Percentiles rank a stretch among this genome's conserved stretches.
Conservation (phyloP, 106 monocot species). For the Apostasia ramifera region DNA sequence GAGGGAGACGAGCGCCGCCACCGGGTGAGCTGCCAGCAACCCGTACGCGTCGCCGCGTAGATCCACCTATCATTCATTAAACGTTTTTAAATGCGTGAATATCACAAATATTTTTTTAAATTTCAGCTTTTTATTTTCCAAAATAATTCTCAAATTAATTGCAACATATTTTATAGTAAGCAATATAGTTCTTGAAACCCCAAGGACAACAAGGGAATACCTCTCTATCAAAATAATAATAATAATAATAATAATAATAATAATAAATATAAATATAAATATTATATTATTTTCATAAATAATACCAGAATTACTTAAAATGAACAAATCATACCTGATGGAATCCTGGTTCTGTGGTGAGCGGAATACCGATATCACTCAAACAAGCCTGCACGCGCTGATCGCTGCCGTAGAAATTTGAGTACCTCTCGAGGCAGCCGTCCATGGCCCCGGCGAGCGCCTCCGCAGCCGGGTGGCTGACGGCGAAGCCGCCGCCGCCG, state of each 20-base stretch:
- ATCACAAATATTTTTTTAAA: too few relatives aligned
- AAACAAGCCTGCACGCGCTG: slow-evolving; percentile 69
- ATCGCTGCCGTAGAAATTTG: slow-evolving; percentile 57
- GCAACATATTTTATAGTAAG: too few relatives aligned
- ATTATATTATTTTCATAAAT: background rate
- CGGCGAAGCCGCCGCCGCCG: slow-evolving; percentile 83
- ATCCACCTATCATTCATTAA: slow-evolving; percentile 38
- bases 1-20: slow-evolving; percentile 69
- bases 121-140: too few relatives aligned
- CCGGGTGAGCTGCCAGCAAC: slow-evolving; percentile 79
- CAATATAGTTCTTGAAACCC: too few relatives aligned
- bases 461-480: slow-evolving; percentile 56
- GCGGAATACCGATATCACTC: slow-evolving; percentile 62
- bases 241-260: background rate
- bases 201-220: too few relatives aligned
- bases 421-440: slow-evolving; percentile 60
- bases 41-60: slow-evolving; percentile 63
- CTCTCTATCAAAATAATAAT: too few relatives aligned
- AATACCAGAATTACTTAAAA: background rate
- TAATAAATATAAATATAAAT: background rate
- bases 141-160: too few relatives aligned
- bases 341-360: slow-evolving; percentile 67
- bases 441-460: slow-evolving; percentile 37
- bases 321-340: slow-evolving; percentile 51
- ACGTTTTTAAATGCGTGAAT: too few relatives aligned